Evolutionary conservation across 257 asterid species (phyloP).

Genomic region (Plectranthus barbatus): DNA sequence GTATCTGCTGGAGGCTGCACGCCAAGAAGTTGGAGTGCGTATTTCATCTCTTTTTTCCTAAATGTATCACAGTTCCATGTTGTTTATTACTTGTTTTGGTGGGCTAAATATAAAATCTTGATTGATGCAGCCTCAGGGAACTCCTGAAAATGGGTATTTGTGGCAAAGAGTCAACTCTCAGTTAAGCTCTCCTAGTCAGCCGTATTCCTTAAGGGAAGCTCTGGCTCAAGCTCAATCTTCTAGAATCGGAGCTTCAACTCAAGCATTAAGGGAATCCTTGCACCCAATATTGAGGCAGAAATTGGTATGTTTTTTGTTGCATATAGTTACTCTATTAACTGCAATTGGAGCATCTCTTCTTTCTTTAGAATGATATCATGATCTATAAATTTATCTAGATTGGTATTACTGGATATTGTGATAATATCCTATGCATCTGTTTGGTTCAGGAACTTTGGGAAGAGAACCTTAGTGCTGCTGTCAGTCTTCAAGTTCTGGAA

Average conservation of each 20-base stretch:
- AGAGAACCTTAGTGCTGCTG: slow-evolving; percentile 94
- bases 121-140: slow-evolving; percentile 82
- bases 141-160: slow-evolving; percentile 96
- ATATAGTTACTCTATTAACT: slow-evolving; percentile 7
- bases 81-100: not conserved
- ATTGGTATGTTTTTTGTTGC: slow-evolving; percentile 46
- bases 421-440: slow-evolving; percentile 11
- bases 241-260: slow-evolving; percentile 88
- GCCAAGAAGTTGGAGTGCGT: slow-evolving; percentile 95
- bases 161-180: slow-evolving; percentile 97
- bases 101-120: slow-evolving; percentile 18
- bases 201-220: slow-evolving; percentile 96
- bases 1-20: slow-evolving; percentile 90
- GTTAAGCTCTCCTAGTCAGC: slow-evolving; percentile 97
- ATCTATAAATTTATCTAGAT: not conserved
- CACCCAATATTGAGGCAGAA: slow-evolving; percentile 96
- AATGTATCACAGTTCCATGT: slow-evolving; percentile 2
- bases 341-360: slow-evolving; percentile 6
- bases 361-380: slow-evolving; percentile 1
- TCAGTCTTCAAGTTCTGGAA: slow-evolving; percentile 91
- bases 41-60: slow-evolving; percentile 8
- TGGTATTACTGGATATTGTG: slow-evolving; percentile 8
- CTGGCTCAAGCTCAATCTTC: slow-evolving; percentile 99
- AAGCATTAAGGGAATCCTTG: slow-evolving; percentile 91
- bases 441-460: slow-evolving; percentile 94